A percentile compares a stretch with the other conserved stretches of the same genome.
These are phyloP conservation scores for Ganoderma resinaceum DNA, from an alignment of 1,284 basidiomycete species.

Conservation along the genomic window DNA sequence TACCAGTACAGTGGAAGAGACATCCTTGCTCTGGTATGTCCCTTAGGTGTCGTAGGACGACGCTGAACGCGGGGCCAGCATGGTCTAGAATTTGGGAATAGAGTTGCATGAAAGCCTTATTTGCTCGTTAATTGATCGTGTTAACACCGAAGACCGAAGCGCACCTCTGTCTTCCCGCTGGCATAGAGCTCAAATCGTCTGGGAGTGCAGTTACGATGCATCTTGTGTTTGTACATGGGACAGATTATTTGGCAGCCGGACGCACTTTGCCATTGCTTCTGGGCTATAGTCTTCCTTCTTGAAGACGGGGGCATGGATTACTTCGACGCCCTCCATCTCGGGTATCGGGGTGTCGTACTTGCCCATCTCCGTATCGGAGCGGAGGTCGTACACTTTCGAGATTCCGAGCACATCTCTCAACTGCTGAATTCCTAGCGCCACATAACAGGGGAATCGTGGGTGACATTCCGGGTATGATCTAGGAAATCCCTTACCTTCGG, in stretches of 20 bases:
- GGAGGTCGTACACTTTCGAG: slow-evolving; percentile 71
- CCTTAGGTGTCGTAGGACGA: slow-evolving; percentile 71
- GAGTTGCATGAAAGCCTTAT: slow-evolving; percentile 78
- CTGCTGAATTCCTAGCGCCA: slow-evolving; percentile 56
- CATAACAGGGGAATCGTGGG: background rate
- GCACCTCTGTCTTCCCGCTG: slow-evolving; percentile 78
- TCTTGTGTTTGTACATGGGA: slow-evolving; percentile 13
- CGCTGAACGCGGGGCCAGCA: slow-evolving; percentile 67
- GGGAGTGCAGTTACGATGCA: slow-evolving; percentile 27
- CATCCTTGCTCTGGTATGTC: slow-evolving; percentile 69
- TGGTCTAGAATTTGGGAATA: slow-evolving; percentile 82
- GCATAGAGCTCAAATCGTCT: slow-evolving; percentile 81
- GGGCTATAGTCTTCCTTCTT: slow-evolving; percentile 79
- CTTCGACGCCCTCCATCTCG: slow-evolving; percentile 62
- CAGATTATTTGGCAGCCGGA: slow-evolving; percentile 39
- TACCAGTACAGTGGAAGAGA: slow-evolving; percentile 79
- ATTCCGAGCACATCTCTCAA: slow-evolving; percentile 64
- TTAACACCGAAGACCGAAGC: slow-evolving; percentile 12
- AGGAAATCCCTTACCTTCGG: slow-evolving; percentile 54
- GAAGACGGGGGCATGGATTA: slow-evolving; percentile 72
- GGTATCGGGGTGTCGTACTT: slow-evolving; percentile 74
- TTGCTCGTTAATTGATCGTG: slow-evolving; percentile 19
- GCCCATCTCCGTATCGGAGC: slow-evolving; percentile 78
- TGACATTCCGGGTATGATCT: background rate
- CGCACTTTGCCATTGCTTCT: slow-evolving; percentile 81